Percentiles rank a stretch among this genome's conserved stretches.
Evolutionary conservation across 805 yeast genomes (phyloP).

Genomic region (Maudiozyma barnettii): DNA sequence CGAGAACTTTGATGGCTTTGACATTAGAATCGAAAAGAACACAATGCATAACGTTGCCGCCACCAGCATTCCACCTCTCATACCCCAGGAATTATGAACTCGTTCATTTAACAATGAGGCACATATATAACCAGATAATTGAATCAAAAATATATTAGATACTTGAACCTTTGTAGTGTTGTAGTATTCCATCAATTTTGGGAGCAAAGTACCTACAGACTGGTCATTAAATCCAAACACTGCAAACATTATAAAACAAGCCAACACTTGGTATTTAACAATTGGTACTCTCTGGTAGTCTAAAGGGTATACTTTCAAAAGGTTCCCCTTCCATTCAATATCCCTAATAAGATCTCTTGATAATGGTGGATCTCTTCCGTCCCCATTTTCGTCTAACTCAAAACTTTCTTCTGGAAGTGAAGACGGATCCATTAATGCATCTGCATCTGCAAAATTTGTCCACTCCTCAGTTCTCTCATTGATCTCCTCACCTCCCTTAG

Average conservation of each 20-base stretch:
- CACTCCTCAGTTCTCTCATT: neutral
- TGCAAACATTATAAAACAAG: constrained; percentile 22
- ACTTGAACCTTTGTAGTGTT: constrained; percentile 19
- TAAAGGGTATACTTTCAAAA: constrained; percentile 19
- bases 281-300: constrained; percentile 20
- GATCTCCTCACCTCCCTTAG: too few species aligned
- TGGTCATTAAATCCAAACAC: constrained; percentile 30
- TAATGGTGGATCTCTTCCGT: neutral
- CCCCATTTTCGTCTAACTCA: neutral
- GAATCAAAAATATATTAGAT: constrained; percentile 25
- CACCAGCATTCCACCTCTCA: constrained; percentile 23
- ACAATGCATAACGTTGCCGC: constrained; percentile 15
- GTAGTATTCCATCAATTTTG: constrained; percentile 23
- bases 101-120: constrained; percentile 25
- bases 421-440: neutral
- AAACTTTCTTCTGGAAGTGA: neutral
- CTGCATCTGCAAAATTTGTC: neutral
- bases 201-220: constrained; percentile 27
- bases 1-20: constrained; percentile 19
- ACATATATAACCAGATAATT: constrained; percentile 24
- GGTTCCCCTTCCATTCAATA: constrained; percentile 21
- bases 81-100: constrained; percentile 20
- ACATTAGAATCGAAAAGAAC: constrained; percentile 13
- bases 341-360: constrained; percentile 6
- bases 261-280: constrained; percentile 22